Evolutionary conservation across 2,329 filamentous ascomycete genomes (phyloP).

Genomic region (Cytospora chrysosperma): DNA sequence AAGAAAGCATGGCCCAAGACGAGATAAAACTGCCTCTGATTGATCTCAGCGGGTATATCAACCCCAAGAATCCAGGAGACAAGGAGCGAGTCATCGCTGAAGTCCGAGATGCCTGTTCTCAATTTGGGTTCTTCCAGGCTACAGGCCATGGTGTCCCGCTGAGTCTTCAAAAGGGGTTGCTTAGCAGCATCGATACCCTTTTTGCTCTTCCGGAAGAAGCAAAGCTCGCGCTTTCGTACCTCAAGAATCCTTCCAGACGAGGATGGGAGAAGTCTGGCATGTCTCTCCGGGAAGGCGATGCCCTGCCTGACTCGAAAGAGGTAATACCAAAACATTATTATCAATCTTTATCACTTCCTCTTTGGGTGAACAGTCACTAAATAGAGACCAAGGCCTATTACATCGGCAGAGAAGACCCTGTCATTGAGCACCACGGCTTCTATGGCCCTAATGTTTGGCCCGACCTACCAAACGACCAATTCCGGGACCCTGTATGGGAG

Average conservation of each 20-base stretch:
- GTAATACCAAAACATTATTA: slow-evolving; percentile 8
- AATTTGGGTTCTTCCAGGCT: slow-evolving; percentile 29
- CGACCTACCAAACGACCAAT: slow-evolving; percentile 31
- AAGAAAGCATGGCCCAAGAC: background rate
- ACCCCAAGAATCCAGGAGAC: slow-evolving; percentile 18
- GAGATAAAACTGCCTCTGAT: slow-evolving; percentile 16
- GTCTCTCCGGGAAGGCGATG: slow-evolving; percentile 24
- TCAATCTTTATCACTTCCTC: background rate
- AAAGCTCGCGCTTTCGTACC: slow-evolving; percentile 28
- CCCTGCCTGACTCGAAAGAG: slow-evolving; percentile 32
- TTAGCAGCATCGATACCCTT: slow-evolving; percentile 19
- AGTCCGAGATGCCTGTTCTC: slow-evolving; percentile 21
- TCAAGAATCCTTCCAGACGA: slow-evolving; percentile 28
- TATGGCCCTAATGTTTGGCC: slow-evolving; percentile 36
- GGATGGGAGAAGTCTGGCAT: slow-evolving; percentile 31
- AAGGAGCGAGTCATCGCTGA: slow-evolving; percentile 24
- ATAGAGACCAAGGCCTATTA: slow-evolving; percentile 25
- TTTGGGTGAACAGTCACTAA: background rate
- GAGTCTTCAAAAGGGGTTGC: slow-evolving; percentile 17
- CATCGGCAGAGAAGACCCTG: slow-evolving; percentile 29
- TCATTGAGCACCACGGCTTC: slow-evolving; percentile 27
- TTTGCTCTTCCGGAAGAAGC: slow-evolving; percentile 26
- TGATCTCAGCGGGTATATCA: slow-evolving; percentile 27
- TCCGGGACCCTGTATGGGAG: slow-evolving; percentile 29
- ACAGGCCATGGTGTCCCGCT: slow-evolving; percentile 28